phyloP scores from a whole-genome alignment of 139 green algal genomes.

The Tetradesmus lagerheimii region DNA sequence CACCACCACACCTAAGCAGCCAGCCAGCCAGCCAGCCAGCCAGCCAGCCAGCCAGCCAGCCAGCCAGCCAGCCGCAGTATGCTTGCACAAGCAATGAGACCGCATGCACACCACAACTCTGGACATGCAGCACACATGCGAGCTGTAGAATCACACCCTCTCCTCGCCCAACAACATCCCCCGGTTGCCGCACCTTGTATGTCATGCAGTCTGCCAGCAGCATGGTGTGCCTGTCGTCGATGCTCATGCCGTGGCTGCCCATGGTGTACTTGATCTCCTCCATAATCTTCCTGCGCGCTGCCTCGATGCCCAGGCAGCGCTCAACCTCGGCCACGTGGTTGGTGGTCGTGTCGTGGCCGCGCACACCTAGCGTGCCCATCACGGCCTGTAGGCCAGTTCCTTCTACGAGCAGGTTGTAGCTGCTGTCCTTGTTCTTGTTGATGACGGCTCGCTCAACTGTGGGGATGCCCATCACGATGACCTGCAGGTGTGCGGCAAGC shows the following conservation, averaged over 20 bases:
- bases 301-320: slow-evolving; percentile 93
- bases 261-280: slow-evolving; percentile 96
- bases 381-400: slow-evolving; percentile 80
- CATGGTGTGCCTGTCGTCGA: slow-evolving; percentile 97
- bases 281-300: slow-evolving; percentile 83
- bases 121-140: too few species aligned
- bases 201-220: slow-evolving; percentile 99
- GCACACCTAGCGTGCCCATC: slow-evolving; percentile 90
- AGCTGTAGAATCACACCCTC: too few species aligned
- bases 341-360: slow-evolving; percentile 78
- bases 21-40: too few species aligned
- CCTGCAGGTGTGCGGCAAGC: slow-evolving; percentile 48
- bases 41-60: too few species aligned
- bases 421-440: slow-evolving; percentile 70
- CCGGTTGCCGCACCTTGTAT: slow-evolving; percentile 81
- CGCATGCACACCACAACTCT: too few species aligned
- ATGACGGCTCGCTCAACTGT: slow-evolving; percentile 94
- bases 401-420: slow-evolving; percentile 87
- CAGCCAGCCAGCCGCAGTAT: too few species aligned
- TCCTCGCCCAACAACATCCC: neutral
- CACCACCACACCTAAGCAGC: too few species aligned
- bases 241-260: slow-evolving; percentile 93
- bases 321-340: slow-evolving; percentile 97
- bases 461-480: slow-evolving; percentile 93
- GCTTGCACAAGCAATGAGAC: too few species aligned